Evolutionary conservation across 495 filamentous ascomycete species (phyloP).

Genomic region (Hypoxylon fragiforme): DNA sequence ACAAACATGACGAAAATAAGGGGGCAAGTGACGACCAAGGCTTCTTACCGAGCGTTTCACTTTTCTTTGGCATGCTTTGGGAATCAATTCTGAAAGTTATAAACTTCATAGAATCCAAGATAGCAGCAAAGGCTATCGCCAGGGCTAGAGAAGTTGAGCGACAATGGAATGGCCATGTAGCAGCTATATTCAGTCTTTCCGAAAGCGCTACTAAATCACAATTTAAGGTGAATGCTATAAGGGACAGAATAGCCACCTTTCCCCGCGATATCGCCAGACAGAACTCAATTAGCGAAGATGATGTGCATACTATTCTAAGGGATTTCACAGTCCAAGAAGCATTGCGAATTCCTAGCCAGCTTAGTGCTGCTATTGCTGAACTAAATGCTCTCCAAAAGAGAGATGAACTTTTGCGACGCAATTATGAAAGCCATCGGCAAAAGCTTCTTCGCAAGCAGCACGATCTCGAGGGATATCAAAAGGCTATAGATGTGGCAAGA

Average conservation of each 20-base stretch:
- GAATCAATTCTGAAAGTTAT: slow-evolving; percentile 1
- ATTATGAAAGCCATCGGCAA: background rate
- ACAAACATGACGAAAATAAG: background rate
- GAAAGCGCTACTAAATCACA: background rate
- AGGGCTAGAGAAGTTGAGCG: background rate
- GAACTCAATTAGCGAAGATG: background rate
- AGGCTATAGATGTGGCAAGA: background rate
- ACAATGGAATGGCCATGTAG: slow-evolving; percentile 1
- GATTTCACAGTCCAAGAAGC: slow-evolving; percentile 3
- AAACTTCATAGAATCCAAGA: background rate
- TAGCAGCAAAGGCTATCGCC: background rate
- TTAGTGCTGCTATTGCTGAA: slow-evolving; percentile 3
- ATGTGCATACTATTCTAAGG: background rate
- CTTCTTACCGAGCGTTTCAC: background rate
- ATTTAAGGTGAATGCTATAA: background rate
- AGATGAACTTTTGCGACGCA: background rate
- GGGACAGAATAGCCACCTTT: background rate
- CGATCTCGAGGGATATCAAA: slow-evolving; percentile 2
- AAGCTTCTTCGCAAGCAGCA: slow-evolving; percentile 2
- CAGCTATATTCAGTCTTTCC: background rate
- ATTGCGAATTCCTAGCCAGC: background rate
- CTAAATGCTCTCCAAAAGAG: background rate
- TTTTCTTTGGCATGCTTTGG: background rate
- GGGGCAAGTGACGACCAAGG: background rate
- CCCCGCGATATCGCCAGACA: background rate